Base-by-base conservation (phyloP, 148 eudicot species). In the Rhododendron williamsianum region DNA sequence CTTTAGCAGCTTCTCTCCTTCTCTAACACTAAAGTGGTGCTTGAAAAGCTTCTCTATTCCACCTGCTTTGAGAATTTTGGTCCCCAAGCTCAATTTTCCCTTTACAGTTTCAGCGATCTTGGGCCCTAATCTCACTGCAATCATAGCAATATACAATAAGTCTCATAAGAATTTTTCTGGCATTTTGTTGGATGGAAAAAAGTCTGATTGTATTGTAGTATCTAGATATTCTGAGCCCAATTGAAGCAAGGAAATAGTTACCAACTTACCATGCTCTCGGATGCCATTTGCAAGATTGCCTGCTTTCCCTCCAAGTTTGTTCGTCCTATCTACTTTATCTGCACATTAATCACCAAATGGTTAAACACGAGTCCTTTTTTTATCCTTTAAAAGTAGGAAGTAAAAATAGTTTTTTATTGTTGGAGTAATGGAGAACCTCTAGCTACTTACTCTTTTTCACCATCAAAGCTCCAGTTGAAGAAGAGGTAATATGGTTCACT, bases 1-100 rank as follows among this genome's bases (percentile, higher is more conserved):
- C 89, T 89, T 91, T 27, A 91, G 25, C 73, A 91, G 83, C 72
- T 86, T 85, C 83, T 93, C 92, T 52, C 84, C 92, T 56, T 90
- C 87, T 51, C 82, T 87, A 18, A 89, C 80, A 49, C 85, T 91
- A 43, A 90, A 91, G 11, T 81, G 86, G 10, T 84, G 76, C 41
- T 81, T 88, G 89, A 89, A 93, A 51, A 90, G 83, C 60, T 90
- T 93, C 63, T 86, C 91, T 81, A 86, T 76, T 0, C 91, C 89
- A 12, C 91, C 92, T 38, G 79, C 81, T 86, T 74, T 86, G 45
- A 90, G 46, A 43, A 90, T 87, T 86, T 80, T 88, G 4, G 89
- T 90, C 2, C 92, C 91, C 63, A 90, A 73, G n/a, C 90, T 89
- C 76, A 92, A 69, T 78, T 93, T 91, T 6, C 89, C 82, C 77